Base-by-base conservation (phyloP, 768 basidiomycete genomes). In the Obba rivulosa region DNA sequence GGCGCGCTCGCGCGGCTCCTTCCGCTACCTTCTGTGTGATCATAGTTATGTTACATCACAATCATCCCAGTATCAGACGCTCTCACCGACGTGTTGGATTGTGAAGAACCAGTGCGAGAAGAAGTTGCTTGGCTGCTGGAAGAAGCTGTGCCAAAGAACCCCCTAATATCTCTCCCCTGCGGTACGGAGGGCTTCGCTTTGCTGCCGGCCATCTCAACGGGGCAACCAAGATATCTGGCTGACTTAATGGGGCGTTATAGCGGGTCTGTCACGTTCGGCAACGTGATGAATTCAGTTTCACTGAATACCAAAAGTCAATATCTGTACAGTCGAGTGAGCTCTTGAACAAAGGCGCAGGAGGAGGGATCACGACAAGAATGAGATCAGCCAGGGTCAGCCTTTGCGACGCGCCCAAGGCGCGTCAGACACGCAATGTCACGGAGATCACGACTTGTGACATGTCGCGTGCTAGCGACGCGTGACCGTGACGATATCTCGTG, bases 131-230 rank as follows among this genome's bases (percentile, higher is more conserved):
- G 50, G 21, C 51, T 54, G 17, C 52, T 50, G 8, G 22, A 40
- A 5, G 45, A 45, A 13, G 7, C 28, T 5, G 7, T 13, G 1
- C 52, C 54, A 34, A 64, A 64, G 56, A 64, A 64, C 7, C 60
- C 60, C 25, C 62, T 51, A 23, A 64, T 64, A 35, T 64, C 62
- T 28, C 43, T 50, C 1, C 59, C 57, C 11, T 52, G 51, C 1
- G 59, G n/a, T 39, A 37, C 38, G 16, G 49, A 44, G 4, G 47
- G 14, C 37, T 61, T 61, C 13, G 52, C 4, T 28, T 55, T 57
- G 7, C 18, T 20, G 10, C 38, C 50, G n/a, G 50, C 50, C 57
- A 57, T 57, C 14, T 17, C 13, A 17, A 7, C 14, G 4, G 8
- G 13, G 36, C 13, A 17, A 24, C 3, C 9, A 16, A 22, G 0